These are phyloP conservation scores for Aspergillus luchuensis DNA, from an alignment of 2,329 filamentous ascomycete genomes.

Conservation along the genomic window DNA sequence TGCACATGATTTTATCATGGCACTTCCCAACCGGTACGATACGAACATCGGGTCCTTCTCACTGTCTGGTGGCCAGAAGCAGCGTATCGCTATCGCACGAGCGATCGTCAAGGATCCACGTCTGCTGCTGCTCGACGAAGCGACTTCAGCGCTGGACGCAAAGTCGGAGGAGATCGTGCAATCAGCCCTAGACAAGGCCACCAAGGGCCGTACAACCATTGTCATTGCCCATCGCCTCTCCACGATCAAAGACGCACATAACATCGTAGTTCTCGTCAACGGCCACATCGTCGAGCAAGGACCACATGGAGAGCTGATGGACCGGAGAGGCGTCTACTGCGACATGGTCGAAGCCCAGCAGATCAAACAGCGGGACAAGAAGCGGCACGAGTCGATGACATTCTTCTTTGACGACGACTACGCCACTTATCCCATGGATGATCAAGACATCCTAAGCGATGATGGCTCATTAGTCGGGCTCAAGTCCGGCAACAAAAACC, in stretches of 20 bases:
- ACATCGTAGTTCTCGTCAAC: constrained; percentile 71
- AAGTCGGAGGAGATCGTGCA: constrained; percentile 85
- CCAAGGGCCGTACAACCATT: constrained; percentile 51
- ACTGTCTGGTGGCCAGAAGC: constrained; percentile 57
- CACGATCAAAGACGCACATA: constrained; percentile 45
- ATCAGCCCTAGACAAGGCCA: constrained; percentile 73
- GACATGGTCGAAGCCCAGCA: constrained; percentile 70
- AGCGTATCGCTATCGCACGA: constrained; percentile 81
- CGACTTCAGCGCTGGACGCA: constrained; percentile 82
- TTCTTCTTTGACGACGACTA: constrained; percentile 18
- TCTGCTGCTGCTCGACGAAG: constrained; percentile 83
- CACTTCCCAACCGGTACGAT: constrained; percentile 63
- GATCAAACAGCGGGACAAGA: constrained; percentile 51
- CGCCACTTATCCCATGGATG: background rate
- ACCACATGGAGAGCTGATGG: constrained; percentile 72
- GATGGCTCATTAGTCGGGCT: constrained; percentile 20
- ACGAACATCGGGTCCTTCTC: constrained; percentile 20
- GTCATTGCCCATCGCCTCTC: constrained; percentile 48
- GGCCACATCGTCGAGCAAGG: constrained; percentile 87
- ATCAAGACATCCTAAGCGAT: constrained; percentile 8
- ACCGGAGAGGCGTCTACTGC: constrained; percentile 68
- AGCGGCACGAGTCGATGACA: constrained; percentile 11
- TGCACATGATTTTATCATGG: constrained; percentile 77
- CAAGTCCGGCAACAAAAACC: background rate
- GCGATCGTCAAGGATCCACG: constrained; percentile 79